These are phyloP conservation scores for Dothideomycetes sp. DNA, from an alignment of 2,329 filamentous ascomycete species.

Conservation along the genomic window DNA sequence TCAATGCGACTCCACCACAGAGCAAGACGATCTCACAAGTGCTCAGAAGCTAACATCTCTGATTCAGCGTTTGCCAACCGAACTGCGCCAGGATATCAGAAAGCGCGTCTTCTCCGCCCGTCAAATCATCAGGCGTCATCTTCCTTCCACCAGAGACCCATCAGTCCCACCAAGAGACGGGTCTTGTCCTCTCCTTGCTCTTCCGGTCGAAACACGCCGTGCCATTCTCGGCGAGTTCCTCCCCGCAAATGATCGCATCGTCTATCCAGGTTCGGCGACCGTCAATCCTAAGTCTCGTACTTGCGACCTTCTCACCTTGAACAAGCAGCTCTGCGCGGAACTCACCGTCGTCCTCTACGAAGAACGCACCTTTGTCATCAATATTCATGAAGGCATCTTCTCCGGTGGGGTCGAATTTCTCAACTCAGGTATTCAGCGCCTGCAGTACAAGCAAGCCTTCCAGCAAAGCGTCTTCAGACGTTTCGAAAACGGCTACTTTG, in stretches of 20 bases:
- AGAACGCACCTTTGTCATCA: constrained; percentile 11
- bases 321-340: constrained; percentile 13
- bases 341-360: constrained; percentile 16
- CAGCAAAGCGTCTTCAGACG: constrained; percentile 16
- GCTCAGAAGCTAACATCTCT: too few species aligned
- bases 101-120: background rate
- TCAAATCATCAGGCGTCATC: background rate
- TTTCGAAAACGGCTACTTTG: constrained; percentile 16
- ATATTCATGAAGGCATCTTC: constrained; percentile 10
- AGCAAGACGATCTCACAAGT: too few species aligned
- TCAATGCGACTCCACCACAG: too few species aligned
- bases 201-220: constrained; percentile 7
- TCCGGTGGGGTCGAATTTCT: constrained; percentile 22
- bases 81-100: background rate
- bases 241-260: constrained; percentile 1
- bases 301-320: constrained; percentile 16
- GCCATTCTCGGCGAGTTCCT: constrained; percentile 3
- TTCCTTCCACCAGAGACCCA: background rate
- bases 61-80: background rate
- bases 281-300: constrained; percentile 3
- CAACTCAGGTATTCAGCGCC: constrained; percentile 18
- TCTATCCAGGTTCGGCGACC: background rate
- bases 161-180: background rate
- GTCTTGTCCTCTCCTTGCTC: constrained; percentile 1
- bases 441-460: constrained; percentile 16